A percentile compares a stretch with the other conserved stretches of the same genome.
Evolutionary conservation across 2,329 filamentous ascomycete genomes (phyloP).

Genomic region (Macroventuria anomochaeta): DNA sequence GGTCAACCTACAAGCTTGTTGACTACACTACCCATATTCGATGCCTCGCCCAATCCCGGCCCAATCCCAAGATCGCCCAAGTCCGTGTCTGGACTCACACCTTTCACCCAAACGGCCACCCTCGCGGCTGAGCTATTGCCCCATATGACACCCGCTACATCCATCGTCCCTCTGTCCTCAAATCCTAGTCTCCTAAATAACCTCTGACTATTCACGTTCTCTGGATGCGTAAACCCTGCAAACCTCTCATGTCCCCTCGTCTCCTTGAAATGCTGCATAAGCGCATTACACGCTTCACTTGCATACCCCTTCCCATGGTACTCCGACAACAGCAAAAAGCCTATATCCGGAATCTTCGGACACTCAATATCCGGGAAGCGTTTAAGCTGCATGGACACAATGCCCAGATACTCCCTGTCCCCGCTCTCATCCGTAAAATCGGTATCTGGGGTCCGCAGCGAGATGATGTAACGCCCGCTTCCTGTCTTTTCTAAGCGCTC

Average conservation of each 20-base stretch:
- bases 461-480: conserved; percentile 39
- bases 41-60: neutral
- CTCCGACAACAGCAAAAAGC: conserved; percentile 21
- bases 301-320: conserved; percentile 31
- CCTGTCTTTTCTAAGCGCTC: conserved; percentile 31
- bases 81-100: neutral
- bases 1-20: neutral
- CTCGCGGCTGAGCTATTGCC: neutral
- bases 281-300: conserved; percentile 23
- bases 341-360: conserved; percentile 30
- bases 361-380: conserved; percentile 22
- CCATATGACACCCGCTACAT: conserved; percentile 15
- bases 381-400: conserved; percentile 33
- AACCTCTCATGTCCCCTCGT: conserved; percentile 17
- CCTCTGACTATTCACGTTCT: conserved; percentile 27
- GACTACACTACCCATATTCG: neutral
- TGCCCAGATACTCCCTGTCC: conserved; percentile 18
- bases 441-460: conserved; percentile 10
- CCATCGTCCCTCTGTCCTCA: conserved; percentile 20
- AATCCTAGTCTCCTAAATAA: conserved; percentile 31
- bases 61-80: conserved; percentile 11
- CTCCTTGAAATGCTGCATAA: conserved; percentile 19
- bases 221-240: conserved; percentile 23
- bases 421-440: neutral
- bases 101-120: conserved; percentile 20